Conservation (phyloP, 441 rosid species). For the Croton laevigatus region DNA sequence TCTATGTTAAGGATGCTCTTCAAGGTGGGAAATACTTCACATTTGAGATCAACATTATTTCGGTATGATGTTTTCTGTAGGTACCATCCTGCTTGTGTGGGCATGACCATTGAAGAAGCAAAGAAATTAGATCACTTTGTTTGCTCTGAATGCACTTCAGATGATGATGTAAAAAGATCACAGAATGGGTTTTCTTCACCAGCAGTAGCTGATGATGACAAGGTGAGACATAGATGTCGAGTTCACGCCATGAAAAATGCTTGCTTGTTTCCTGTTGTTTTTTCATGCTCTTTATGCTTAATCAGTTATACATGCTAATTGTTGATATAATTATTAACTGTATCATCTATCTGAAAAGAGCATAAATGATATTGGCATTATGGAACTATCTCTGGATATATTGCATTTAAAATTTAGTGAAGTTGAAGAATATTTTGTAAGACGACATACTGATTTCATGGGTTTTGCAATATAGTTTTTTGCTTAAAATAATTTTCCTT, state of each 20-base stretch:
- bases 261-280: not conserved
- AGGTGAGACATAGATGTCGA: constrained; percentile 41
- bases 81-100: constrained; percentile 66
- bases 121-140: constrained; percentile 72
- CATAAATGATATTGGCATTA: no score
- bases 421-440: no score
- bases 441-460: no score
- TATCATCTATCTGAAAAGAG: not conserved
- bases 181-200: constrained; percentile 53
- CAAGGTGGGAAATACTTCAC: not conserved
- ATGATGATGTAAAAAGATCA: constrained; percentile 59
- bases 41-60: not conserved
- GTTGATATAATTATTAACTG: not conserved
- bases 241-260: constrained; percentile 11
- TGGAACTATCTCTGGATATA: no score
- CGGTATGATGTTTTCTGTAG: constrained; percentile 30
- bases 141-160: constrained; percentile 74
- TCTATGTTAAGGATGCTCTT: not conserved
- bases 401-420: no score
- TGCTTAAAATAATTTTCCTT: no score
- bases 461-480: no score
- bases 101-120: constrained; percentile 86
- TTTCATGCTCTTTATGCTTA: constrained; percentile 40
- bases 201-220: constrained; percentile 55
- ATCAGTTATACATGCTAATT: not conserved